Base-by-base conservation (phyloP, 805 yeast genomes). In the Starmera caribaea region DNA sequence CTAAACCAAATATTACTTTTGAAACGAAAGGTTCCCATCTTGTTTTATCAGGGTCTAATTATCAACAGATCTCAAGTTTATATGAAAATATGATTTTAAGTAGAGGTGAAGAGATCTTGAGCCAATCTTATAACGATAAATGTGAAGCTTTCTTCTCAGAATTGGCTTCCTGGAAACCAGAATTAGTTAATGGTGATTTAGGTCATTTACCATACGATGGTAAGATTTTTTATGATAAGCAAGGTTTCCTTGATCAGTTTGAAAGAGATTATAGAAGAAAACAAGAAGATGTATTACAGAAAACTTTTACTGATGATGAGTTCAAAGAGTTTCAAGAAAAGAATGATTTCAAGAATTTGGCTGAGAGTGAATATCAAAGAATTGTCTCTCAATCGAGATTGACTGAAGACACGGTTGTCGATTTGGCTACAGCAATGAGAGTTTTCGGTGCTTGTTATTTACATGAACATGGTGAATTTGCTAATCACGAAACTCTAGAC, bases 361-460 rank as follows among this genome's bases (percentile, higher is more conserved):
- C n/a, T n/a, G n/a, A n/a, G n/a, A n/a, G n/a, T n/a, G n/a, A n/a
- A n/a, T n/a, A n/a, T n/a, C n/a, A n/a, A n/a, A n/a, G n/a, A n/a
- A n/a, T n/a, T n/a, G n/a, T n/a, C n/a, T n/a, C n/a, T n/a, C n/a
- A n/a, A n/a, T n/a, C n/a, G n/a, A n/a, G n/a, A n/a, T 48, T 33
- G 21, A 39, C 55, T 1, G 60, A 55, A 38, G 36, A 36, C 4
- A 46, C 50, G 21, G 48, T 53, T 47, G 14, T 48, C 8, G 43
- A 49, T 34, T 48, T 47, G 36, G 38, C 47, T 13, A 43, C 56
- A 2, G 52, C 53, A 32, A 30, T 55, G 29, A 44, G 56, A 36
- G 56, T 49, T 15, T 55, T 51, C 38, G 38, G 47, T 13, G 53
- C 54, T 39, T 55, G 60, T 36, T 54, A 48, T 34, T 24, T 53